Base-by-base conservation (phyloP, 2,329 filamentous ascomycete species). In the Paraphaeosphaeria minitans region DNA sequence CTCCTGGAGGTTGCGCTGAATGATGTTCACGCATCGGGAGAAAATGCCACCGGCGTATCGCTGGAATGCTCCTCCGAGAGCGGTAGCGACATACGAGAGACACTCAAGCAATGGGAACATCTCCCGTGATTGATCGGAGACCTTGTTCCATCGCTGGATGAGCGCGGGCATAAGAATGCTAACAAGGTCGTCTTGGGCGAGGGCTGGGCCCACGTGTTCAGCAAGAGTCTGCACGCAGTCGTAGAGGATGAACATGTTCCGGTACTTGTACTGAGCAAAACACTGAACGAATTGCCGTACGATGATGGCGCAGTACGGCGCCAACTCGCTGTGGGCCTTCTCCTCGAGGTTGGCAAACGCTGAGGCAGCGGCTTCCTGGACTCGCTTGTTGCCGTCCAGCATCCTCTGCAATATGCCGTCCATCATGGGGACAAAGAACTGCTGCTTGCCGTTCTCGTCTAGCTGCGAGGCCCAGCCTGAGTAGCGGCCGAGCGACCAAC, bases 191-290 rank as follows among this genome's bases (percentile, higher is more conserved):
- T 90, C 90, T 61, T 87, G 84, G n/a, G 92, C 90, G 64, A 99
- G 83, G 35, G 90, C 87, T 7, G 89, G 87, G 12, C 92, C 93
- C 55, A 98, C 90, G 71, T 92, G 90, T 77, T 99, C 95, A 3
- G 95, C 95, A 57, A 99, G 82, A 0, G 95, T 99, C 80, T 99
- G 95, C 35, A 99, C 92, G 76, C 95, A 98, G 79, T 99, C 95
- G 80, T 99, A 99, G 35, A 99, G 86, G 55, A 98, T 96, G 80
- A 96, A 97, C 87, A 98, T 97, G 80, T 99, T 99, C 71, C 92
- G 89, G 78, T 98, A 94, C 83, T 99, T 98, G 86, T 98, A 99
- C 78, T 91, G 93, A 54, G 83, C 85, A 78, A 99, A 99, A 77
- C 95, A 99, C 60, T 85, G 84, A 53, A 97, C 93, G 71, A 94